Base-by-base conservation (phyloP, 768 basidiomycete species). In the Trametes meyenii region DNA sequence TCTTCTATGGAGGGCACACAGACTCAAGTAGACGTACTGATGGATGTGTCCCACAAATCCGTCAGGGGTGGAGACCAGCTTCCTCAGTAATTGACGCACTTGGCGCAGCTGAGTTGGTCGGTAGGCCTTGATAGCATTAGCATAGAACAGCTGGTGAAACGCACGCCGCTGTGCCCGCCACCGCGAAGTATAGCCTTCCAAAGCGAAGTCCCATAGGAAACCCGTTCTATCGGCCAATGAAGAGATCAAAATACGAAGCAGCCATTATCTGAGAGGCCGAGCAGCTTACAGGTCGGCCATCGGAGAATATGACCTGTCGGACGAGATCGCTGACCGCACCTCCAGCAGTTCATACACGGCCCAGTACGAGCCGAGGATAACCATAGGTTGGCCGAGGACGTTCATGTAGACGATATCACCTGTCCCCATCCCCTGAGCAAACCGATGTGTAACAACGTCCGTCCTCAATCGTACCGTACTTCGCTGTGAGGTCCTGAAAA, bases 91-190 rank as follows among this genome's bases (percentile, higher is more conserved):
- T 3, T 40, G 42, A 19, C 36, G 57, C 2, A 56, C 49, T 16
- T 63, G 46, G 19, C 48, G 46, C 6, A 50, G 13, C 44, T 65
- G 62, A 1, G 50, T 60, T 8, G 54, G 53, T 5, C 52, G 45
- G 35, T 63, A 63, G 23, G 26, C 19, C 19, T 19, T 40, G 11
- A 60, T 40, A 3, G 66, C 52, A 35, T 48, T 50, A 16, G 38
- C 54, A 10, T 63, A 42, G 50, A 65, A 65, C 14, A 57, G 39
- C 52, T 63, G 64, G 33, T 67, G 66, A 39, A 65, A 60, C 2
- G 49, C 49, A n/a, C 54, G 52, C 14, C 66, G 66, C 33, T 67
- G 48, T 14, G 53, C 35, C 21, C 63, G 51, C 66, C 66, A 67
- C 13, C 39, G 33, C n/a, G 58, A 14, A 11, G 21, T 43, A n/a